phyloP scores from a whole-genome alignment of 1,139 yeast genomes.

The Yamadazyma oceani region DNA sequence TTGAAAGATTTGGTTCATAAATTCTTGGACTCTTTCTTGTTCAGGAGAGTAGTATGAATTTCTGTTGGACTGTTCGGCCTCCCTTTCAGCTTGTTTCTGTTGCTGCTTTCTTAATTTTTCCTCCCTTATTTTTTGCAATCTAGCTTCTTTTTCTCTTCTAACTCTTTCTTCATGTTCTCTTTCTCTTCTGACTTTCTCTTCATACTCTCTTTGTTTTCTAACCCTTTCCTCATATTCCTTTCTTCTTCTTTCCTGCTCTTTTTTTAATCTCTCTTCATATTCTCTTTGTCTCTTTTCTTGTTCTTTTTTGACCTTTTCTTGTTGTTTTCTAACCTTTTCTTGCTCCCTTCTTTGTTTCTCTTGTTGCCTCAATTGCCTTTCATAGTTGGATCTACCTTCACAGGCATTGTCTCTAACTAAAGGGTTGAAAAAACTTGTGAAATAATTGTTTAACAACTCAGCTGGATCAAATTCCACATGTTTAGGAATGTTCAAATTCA shows the following conservation, averaged over 20 bases:
- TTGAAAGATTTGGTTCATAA: constrained; percentile 13
- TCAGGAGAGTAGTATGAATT: constrained; percentile 6
- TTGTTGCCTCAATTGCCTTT: constrained; percentile 1
- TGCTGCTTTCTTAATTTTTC: constrained; percentile 27
- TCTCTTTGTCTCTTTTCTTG: constrained; percentile 7
- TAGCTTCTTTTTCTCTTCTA: constrained; percentile 17
- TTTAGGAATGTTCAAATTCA: constrained; percentile 45
- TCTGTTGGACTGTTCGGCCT: no score
- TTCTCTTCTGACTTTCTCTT: constrained; percentile 12
- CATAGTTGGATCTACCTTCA: constrained; percentile 4
- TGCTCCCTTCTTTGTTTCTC: constrained; percentile 4
- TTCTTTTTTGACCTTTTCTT: constrained; percentile 10
- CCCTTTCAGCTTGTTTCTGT: no score
- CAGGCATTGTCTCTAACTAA: constrained; percentile 5
- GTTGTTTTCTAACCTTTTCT: constrained; percentile 7
- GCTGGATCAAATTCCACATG: constrained; percentile 12
- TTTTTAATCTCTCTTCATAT: constrained; percentile 4
- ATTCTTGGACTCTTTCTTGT: constrained; percentile 17
- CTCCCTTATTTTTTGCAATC: constrained; percentile 18
- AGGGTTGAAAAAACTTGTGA: constrained; percentile 8
- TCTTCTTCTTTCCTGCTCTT: constrained; percentile 10
- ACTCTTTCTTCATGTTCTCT: constrained; percentile 17
- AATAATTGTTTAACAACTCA: constrained; percentile 10
- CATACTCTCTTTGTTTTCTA: constrained; percentile 9
- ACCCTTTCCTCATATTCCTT: constrained; percentile 11